phyloP scores from a whole-genome alignment of 2,329 filamentous ascomycete genomes.

The Myriosclerotinia duriaeana region DNA sequence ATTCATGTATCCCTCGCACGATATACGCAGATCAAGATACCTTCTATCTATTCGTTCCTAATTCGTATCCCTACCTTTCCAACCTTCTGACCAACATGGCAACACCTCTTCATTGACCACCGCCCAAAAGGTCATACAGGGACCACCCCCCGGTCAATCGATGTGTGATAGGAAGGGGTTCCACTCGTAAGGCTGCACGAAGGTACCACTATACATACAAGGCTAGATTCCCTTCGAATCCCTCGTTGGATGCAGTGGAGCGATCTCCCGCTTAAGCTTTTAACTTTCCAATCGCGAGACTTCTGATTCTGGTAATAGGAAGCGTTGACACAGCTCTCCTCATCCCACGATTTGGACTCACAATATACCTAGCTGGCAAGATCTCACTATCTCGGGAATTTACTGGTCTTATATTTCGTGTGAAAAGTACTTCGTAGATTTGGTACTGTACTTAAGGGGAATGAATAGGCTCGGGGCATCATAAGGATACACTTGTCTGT shows the following conservation, averaged over 20 bases:
- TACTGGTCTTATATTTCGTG: constrained; percentile 3
- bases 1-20: too few relatives aligned
- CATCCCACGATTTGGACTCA: constrained; percentile 4
- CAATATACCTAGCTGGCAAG: constrained; percentile 10
- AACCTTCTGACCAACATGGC: constrained; percentile 15
- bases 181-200: constrained; percentile 26
- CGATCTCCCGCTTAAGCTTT: constrained; percentile 20
- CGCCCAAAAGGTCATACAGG: constrained; percentile 17
- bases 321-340: constrained; percentile 24
- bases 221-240: constrained; percentile 20
- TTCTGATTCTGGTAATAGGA: constrained; percentile 21
- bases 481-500: not conserved
- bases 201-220: constrained; percentile 17
- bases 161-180: constrained; percentile 9
- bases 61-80: constrained; percentile 12
- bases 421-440: not conserved
- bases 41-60: not conserved
- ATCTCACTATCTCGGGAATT: constrained; percentile 1
- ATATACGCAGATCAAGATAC: too few relatives aligned
- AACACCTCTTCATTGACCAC: constrained; percentile 2
- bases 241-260: constrained; percentile 17
- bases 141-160: not conserved
- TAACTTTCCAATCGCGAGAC: constrained; percentile 5
- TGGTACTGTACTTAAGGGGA: not conserved
- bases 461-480: not conserved